These are phyloP conservation scores for Phaffia tasmanica DNA, from an alignment of 768 basidiomycete genomes.

Conservation along the genomic window DNA sequence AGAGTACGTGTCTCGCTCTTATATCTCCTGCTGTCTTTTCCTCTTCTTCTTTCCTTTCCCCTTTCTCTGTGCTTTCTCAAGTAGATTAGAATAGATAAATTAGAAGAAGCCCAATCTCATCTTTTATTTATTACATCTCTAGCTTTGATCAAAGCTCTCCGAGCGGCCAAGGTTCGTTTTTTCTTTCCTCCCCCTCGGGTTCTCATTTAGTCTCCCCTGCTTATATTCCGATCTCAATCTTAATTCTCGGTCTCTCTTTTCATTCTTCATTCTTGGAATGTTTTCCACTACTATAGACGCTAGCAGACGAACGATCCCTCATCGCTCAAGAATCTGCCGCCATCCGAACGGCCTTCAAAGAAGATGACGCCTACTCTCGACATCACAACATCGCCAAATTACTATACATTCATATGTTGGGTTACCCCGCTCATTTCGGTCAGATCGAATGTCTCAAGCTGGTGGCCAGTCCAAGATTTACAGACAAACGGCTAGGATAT, in stretches of 20 bases:
- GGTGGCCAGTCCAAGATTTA: slow-evolving; percentile 86
- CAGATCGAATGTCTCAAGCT: slow-evolving; percentile 65
- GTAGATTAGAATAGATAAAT: background rate
- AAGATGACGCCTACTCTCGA: slow-evolving; percentile 88
- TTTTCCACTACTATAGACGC: slow-evolving; percentile 51
- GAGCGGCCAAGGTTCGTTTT: slow-evolving; percentile 74
- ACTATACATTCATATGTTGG: slow-evolving; percentile 97
- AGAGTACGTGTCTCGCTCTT: slow-evolving; percentile 28
- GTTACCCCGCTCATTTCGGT: slow-evolving; percentile 95
- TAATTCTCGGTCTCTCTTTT: background rate
- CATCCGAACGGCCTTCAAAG: slow-evolving; percentile 90
- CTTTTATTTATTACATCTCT: slow-evolving; percentile 1
- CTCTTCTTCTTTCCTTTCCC: background rate
- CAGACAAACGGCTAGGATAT: slow-evolving; percentile 92
- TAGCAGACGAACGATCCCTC: slow-evolving; percentile 92
- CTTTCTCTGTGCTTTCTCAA: background rate
- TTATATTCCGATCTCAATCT: background rate
- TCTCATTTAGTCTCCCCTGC: background rate
- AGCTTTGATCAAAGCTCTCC: slow-evolving; percentile 97
- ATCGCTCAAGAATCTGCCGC: slow-evolving; percentile 97
- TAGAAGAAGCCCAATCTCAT: background rate
- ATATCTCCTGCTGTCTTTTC: background rate
- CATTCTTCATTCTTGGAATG: background rate
- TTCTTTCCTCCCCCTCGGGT: slow-evolving; percentile 13
- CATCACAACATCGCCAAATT: slow-evolving; percentile 97